Base-by-base conservation (phyloP, 768 basidiomycete genomes). In the Cyathus striatus region DNA sequence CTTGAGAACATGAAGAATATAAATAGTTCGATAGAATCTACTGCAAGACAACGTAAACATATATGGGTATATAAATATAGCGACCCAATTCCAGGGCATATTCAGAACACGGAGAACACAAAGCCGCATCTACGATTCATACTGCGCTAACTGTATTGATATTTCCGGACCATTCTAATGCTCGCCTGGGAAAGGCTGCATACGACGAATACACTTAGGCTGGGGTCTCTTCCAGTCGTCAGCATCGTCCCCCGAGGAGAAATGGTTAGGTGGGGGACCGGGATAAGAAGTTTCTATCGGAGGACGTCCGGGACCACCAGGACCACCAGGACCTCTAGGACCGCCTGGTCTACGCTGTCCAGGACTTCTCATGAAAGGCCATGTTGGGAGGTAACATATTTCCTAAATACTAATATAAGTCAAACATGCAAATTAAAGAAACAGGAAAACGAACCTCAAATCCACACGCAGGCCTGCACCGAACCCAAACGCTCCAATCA, bases 401-500 rank as follows among this genome's bases (percentile, higher is more conserved):
- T 30, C 27, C 27, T 30, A n/a, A 9, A 30, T 7, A 30, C 9
- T n/a, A 30, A 9, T 9, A 30, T n/a, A n/a, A 30, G 27, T n/a
- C 7, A 30, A 9, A n/a, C 9, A 30, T 30, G n/a, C n/a, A 30
- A 30, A 7, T 9, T 30, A 30, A 30, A n/a, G n/a, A n/a, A 30
- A 30, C 27, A 30, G 27, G 27, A 30, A 30, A 9, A 30, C 27
- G 27, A 7, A 30, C 27, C 7, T 30, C 27, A 30, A 9, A 30
- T 9, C 27, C 27, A 56, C 78, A 80, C 1, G 53, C 63, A 21
- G 76, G 75, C 2, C 52, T 55, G 40, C 78, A 79, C 34, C 59
- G 71, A 2, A 68, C 49, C 76, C 78, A 79, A 5, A 64, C 53
- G 27, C 57, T 65, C 77, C 78, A 80, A 46, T 72, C 77, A 0